Percentiles rank a stretch among this genome's conserved stretches.
These are phyloP conservation scores for Neofusicoccum ribis DNA, from an alignment of 2,329 filamentous ascomycete genomes.

Conservation along the genomic window DNA sequence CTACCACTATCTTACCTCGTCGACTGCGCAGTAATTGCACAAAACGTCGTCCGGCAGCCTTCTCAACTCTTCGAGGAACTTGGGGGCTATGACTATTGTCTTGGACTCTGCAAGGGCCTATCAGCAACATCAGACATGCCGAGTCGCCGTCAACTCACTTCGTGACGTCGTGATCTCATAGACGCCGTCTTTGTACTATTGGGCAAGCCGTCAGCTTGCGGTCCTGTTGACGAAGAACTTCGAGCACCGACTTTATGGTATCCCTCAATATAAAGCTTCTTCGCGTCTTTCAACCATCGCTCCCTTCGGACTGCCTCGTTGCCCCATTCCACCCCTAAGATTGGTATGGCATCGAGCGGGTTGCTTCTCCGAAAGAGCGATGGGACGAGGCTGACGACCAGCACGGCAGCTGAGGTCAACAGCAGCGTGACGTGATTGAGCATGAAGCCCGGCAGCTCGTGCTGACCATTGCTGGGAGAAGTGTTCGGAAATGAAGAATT, in stretches of 20 bases:
- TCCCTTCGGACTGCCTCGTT: conserved; percentile 21
- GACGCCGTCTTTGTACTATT: conserved; percentile 31
- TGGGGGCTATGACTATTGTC: conserved; percentile 29
- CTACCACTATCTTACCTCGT: conserved; percentile 24
- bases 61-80: conserved; percentile 34
- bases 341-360: not conserved
- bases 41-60: conserved; percentile 35
- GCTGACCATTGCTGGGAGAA: too few species aligned
- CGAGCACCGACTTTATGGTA: conserved; percentile 29
- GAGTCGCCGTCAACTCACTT: not conserved
- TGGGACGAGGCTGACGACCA: not conserved
- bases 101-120: conserved; percentile 12
- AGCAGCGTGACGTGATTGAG: too few species aligned
- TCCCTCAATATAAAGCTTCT: conserved; percentile 30
- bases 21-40: conserved; percentile 30
- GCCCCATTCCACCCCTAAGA: not conserved
- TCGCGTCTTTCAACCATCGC: conserved; percentile 27
- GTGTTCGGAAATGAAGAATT: too few species aligned
- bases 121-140: not conserved
- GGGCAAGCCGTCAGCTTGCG: conserved; percentile 16
- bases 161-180: conserved; percentile 27
- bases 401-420: too few species aligned
- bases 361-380: not conserved
- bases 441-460: too few species aligned
- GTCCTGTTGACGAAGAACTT: not conserved